Percentiles rank a stretch among this genome's conserved stretches.
Evolutionary conservation across 2,329 filamentous ascomycete species (phyloP).

Genomic region (Pseudogymnoascus pannorum): DNA sequence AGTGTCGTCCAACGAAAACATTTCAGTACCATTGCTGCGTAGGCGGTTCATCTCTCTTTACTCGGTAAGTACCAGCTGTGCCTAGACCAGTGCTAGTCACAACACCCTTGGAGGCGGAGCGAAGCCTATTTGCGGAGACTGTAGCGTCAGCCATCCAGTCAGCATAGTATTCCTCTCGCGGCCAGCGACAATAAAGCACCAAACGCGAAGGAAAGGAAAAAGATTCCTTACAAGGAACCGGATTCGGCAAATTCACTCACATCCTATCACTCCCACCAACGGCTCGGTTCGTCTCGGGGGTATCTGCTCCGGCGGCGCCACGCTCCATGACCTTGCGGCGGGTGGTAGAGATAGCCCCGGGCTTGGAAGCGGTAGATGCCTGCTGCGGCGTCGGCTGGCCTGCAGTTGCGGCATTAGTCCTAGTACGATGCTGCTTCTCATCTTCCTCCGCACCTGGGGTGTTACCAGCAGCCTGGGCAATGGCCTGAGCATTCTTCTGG

Average conservation of each 20-base stretch:
- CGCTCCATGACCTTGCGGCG: conserved; percentile 80
- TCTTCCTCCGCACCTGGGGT: conserved; percentile 62
- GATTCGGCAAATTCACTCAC: conserved; percentile 67
- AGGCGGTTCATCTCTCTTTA: conserved; percentile 42
- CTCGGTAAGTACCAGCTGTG: conserved; percentile 40
- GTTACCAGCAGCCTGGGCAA: conserved; percentile 70
- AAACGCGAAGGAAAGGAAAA: conserved; percentile 79
- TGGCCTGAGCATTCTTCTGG: conserved; percentile 97
- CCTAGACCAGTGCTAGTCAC: conserved; percentile 37
- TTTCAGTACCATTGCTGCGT: conserved; percentile 32
- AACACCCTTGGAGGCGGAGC: conserved; percentile 70
- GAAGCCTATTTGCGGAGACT: conserved; percentile 81
- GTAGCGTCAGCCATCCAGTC: conserved; percentile 73
- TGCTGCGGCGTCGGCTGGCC: conserved; percentile 47
- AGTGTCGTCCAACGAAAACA: conserved; percentile 23
- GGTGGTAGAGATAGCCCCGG: conserved; percentile 64
- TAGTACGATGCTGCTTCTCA: conserved; percentile 65
- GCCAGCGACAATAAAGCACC: conserved; percentile 67
- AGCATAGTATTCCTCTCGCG: conserved; percentile 63
- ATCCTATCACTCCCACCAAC: conserved; percentile 84
- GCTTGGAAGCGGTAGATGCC: conserved; percentile 55
- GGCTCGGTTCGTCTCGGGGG: conserved; percentile 66
- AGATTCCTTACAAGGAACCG: conserved; percentile 74
- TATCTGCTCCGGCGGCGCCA: conserved; percentile 50
- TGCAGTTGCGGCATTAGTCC: conserved; percentile 57